Conservation (phyloP, 1,284 basidiomycete genomes). For the Boletus holoroseus region DNA sequence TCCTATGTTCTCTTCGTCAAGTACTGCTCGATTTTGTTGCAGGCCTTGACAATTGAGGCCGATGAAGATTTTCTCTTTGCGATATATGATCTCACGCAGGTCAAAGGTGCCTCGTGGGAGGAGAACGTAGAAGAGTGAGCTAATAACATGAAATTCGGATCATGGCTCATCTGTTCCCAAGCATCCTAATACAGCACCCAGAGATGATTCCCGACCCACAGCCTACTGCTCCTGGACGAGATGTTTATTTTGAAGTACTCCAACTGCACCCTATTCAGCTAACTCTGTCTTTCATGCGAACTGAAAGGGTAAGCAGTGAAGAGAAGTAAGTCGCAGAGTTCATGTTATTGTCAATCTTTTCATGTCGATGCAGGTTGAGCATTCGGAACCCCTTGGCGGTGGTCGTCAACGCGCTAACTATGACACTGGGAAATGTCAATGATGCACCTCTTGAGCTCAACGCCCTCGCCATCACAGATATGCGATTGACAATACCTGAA, state of each 20-base stretch:
- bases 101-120: constrained; percentile 88
- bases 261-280: constrained; percentile 94
- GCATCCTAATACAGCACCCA: constrained; percentile 73
- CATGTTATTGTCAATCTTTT: constrained; percentile 3
- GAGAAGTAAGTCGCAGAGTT: constrained; percentile 64
- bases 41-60: constrained; percentile 91
- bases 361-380: constrained; percentile 50
- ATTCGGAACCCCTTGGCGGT: constrained; percentile 92
- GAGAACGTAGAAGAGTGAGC: constrained; percentile 70
- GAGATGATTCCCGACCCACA: constrained; percentile 79
- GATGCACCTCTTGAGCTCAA: constrained; percentile 96
- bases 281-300: constrained; percentile 95
- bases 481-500: constrained; percentile 82
- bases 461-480: constrained; percentile 91
- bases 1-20: constrained; percentile 95
- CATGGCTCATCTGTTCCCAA: constrained; percentile 33
- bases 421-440: constrained; percentile 97
- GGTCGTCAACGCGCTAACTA: constrained; percentile 90
- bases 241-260: constrained; percentile 96
- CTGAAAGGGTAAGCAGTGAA: constrained; percentile 87
- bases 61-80: constrained; percentile 97
- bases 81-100: constrained; percentile 86
- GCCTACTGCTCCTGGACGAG: constrained; percentile 58
- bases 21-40: constrained; percentile 91
- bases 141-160: not conserved